Evolutionary conservation across 768 basidiomycete species (phyloP).

Genomic region (Hericium erinaceus): DNA sequence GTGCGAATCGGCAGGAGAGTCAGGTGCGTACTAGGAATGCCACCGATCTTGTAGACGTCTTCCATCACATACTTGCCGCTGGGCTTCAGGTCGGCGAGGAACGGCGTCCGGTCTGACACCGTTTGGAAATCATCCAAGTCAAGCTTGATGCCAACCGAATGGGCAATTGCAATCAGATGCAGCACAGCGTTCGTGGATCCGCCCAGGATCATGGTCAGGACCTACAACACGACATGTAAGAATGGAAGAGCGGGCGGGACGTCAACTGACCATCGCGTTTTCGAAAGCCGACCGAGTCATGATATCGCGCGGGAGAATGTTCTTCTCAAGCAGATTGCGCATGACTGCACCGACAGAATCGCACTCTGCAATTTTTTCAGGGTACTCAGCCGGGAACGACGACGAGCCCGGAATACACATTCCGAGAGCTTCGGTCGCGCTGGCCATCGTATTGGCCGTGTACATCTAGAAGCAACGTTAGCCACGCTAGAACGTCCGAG

Average conservation of each 20-base stretch:
- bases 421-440: slow-evolving; percentile 88
- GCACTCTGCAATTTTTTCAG: slow-evolving; percentile 83
- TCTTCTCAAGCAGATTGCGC: slow-evolving; percentile 79
- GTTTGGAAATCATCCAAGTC: slow-evolving; percentile 88
- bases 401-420: slow-evolving; percentile 98
- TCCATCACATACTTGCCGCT: slow-evolving; percentile 99
- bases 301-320: slow-evolving; percentile 89
- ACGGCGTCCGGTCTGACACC: slow-evolving; percentile 88
- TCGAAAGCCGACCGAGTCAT: slow-evolving; percentile 97
- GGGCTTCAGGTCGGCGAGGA: slow-evolving; percentile 94
- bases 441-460: slow-evolving; percentile 97
- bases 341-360: slow-evolving; percentile 73
- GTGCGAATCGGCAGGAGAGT: background rate
- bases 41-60: slow-evolving; percentile 91
- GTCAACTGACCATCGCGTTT: slow-evolving; percentile 77
- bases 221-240: slow-evolving; percentile 34
- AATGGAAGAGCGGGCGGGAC: background rate
- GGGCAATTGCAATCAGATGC: slow-evolving; percentile 94
- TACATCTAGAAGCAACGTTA: slow-evolving; percentile 61
- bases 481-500: background rate
- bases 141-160: slow-evolving; percentile 86
- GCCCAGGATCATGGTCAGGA: slow-evolving; percentile 92
- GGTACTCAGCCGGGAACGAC: slow-evolving; percentile 88
- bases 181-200: slow-evolving; percentile 97
- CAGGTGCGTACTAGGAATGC: slow-evolving; percentile 74